Evolutionary conservation across 2,329 filamentous ascomycete genomes (phyloP), one percentile per base, ranked within the genome.

Genomic region (Cytospora mali): DNA sequence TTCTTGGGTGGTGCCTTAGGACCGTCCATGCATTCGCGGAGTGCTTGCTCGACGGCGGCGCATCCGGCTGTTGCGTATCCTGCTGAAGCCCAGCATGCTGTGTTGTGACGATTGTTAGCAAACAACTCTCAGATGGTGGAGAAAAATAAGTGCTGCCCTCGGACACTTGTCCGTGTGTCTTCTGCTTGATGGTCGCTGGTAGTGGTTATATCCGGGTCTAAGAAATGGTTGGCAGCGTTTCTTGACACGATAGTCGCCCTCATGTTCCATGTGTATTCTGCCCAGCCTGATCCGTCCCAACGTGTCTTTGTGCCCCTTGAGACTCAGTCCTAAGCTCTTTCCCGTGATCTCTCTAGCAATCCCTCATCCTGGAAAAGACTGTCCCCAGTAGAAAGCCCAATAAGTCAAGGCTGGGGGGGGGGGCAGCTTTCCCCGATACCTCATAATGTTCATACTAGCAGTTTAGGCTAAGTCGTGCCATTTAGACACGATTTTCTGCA

Each of bases 51-150:
- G 68, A 89, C 72, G 49, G 80, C 79, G 27, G 80, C 80, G 73
- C 86, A 89, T 42, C 85, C 85, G 14, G 80, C 72, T 6, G 83
- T 79, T 73, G 79, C 89, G 76, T 89, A 88, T 54, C 91, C 91
- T 31, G 88, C 84, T 2, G 91, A 93, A 1, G 91, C 91, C 91
- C 91, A 95, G 77, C 91, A 95, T 66, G 90, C 91, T 94, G 66
- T 67, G 14, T 53, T 42, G 27, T 29, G 23, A 27, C 9, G 10
- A 18, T n/a, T 14, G 57, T 66, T 54, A 69, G 64, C 56, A 18
- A 21, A 5, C 39, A 16, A n/a, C 27, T n/a, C 29, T 13, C 42
- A 5, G 27, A 21, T 33, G 33, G 14, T 49, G 39, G 13, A n/a
- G 0, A 16, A 5, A 53, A 14, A 25, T 4, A 46, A 10, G 23